These are phyloP conservation scores for Penicillium sp. DNA, from an alignment of 2,329 filamentous ascomycete species.

Conservation along the genomic window DNA sequence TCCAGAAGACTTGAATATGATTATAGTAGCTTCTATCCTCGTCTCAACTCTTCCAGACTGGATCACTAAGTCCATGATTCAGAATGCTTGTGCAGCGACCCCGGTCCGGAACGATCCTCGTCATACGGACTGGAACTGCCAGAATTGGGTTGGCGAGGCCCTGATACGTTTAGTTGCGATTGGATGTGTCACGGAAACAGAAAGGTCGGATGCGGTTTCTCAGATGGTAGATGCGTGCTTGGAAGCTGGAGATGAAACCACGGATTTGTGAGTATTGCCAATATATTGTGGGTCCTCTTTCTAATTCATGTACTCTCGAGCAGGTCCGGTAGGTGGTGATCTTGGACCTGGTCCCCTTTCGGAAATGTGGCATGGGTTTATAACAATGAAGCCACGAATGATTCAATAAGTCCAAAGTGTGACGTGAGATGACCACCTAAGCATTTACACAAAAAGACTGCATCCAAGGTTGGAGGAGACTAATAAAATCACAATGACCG, in stretches of 20 bases:
- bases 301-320: background rate
- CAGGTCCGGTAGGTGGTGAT: background rate
- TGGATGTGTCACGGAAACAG: conserved; percentile 18
- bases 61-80: conserved; percentile 14
- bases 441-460: background rate
- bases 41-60: conserved; percentile 17
- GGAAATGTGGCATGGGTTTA: background rate
- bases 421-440: background rate
- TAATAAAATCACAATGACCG: background rate
- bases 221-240: conserved; percentile 30
- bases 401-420: background rate
- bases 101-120: conserved; percentile 22
- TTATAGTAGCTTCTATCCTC: conserved; percentile 14
- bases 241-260: conserved; percentile 24
- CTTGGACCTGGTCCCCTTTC: no score
- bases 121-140: conserved; percentile 33
- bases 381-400: background rate
- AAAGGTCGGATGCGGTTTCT: conserved; percentile 23
- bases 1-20: background rate
- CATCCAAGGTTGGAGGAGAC: no score
- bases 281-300: background rate
- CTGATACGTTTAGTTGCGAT: conserved; percentile 21
- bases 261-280: background rate
- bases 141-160: conserved; percentile 35
- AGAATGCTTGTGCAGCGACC: conserved; percentile 20